Evolutionary conservation across 208 protist species (phyloP).

Genomic region (Trypanosoma conorhini): DNA sequence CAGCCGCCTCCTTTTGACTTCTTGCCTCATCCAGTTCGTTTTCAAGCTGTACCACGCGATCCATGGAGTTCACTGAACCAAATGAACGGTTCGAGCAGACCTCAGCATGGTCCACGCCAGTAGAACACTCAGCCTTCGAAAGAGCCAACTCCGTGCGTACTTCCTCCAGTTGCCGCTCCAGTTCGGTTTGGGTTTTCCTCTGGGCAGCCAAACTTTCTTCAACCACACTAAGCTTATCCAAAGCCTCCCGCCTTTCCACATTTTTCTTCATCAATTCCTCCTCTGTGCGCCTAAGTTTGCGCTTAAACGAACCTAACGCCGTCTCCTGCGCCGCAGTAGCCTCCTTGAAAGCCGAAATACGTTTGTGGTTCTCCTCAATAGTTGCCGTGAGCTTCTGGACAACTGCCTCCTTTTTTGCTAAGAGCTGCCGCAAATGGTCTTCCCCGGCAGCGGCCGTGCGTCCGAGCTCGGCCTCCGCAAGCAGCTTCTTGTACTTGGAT

Average conservation of each 20-base stretch:
- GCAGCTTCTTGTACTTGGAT: conserved; percentile 49
- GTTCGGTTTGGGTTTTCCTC: conserved; percentile 38
- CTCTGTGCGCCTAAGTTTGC: conserved; percentile 50
- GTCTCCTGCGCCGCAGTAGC: conserved; percentile 53
- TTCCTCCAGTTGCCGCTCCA: conserved; percentile 63
- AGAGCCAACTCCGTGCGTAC: conserved; percentile 50
- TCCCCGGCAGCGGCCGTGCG: conserved; percentile 5
- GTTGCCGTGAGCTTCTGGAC: conserved; percentile 49
- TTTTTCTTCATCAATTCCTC: conserved; percentile 50
- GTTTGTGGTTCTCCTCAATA: conserved; percentile 45
- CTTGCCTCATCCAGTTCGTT: conserved; percentile 69
- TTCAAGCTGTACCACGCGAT: conserved; percentile 61
- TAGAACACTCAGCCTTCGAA: conserved; percentile 26
- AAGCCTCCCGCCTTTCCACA: conserved; percentile 48
- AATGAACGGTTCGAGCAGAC: conserved; percentile 49
- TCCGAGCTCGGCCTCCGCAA: conserved; percentile 36
- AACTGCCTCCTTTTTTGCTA: conserved; percentile 54
- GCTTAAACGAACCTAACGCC: conserved; percentile 45
- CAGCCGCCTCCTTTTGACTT: conserved; percentile 50
- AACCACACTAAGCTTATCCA: conserved; percentile 48
- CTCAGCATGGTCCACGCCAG: conserved; percentile 21
- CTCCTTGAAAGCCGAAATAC: conserved; percentile 52
- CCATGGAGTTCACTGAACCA: conserved; percentile 57
- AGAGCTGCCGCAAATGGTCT: conserved; percentile 38
- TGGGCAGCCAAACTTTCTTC: conserved; percentile 60